A percentile compares a stretch with the other conserved stretches of the same genome.
Evolutionary conservation across 2,329 filamentous ascomycete species (phyloP).

Genomic region (Hymenoscyphus albidus): DNA sequence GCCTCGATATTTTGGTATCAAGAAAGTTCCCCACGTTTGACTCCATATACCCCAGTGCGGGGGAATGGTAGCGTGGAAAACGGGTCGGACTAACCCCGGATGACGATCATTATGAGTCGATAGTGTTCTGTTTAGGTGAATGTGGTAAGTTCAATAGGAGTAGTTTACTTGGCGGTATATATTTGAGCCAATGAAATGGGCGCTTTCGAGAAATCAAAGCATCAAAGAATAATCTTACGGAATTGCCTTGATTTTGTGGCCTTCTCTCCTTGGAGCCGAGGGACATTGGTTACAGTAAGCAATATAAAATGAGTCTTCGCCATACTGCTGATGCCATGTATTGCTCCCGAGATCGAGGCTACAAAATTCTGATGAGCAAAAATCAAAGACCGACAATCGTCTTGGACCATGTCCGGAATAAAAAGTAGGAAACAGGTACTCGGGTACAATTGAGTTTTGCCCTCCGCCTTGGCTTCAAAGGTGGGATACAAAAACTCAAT

Average conservation of each 20-base stretch:
- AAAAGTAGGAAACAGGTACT: background rate
- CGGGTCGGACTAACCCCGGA: background rate
- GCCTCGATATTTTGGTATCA: background rate
- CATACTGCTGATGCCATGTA: background rate
- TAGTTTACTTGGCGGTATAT: background rate
- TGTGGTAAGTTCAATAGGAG: background rate
- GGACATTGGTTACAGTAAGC: background rate
- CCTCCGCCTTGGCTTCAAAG: background rate
- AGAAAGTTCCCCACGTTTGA: background rate
- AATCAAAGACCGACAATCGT: background rate
- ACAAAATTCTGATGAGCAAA: background rate
- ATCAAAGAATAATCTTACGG: no score
- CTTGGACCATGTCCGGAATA: no score
- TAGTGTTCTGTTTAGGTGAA: background rate
- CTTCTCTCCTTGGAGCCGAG: background rate
- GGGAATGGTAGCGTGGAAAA: background rate
- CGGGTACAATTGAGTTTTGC: background rate
- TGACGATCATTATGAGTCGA: background rate
- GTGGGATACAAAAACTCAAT: background rate
- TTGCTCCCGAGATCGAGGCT: no score
- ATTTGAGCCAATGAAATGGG: background rate
- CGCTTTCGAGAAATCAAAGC: background rate
- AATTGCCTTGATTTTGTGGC: background rate
- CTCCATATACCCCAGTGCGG: background rate
- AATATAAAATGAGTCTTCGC: background rate